phyloP scores from a whole-genome alignment of 192 early-diverging fungal genomes.

The Backusella luteola region DNA sequence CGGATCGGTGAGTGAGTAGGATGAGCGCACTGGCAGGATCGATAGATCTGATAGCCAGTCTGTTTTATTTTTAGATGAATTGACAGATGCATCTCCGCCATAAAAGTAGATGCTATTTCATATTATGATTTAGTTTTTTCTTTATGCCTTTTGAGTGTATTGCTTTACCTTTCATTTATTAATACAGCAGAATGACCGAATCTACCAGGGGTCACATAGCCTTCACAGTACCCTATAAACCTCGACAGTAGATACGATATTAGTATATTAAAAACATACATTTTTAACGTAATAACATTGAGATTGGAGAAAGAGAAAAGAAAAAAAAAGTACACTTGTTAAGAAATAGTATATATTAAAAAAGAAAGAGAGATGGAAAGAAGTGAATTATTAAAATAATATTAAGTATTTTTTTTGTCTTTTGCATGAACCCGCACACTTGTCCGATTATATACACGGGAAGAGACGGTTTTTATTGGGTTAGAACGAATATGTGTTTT shows the following conservation, averaged over 20 bases:
- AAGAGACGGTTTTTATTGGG: not conserved
- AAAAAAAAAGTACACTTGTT: not conserved
- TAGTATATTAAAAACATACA: conserved; percentile 4
- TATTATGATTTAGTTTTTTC: not conserved
- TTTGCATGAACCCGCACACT: conserved; percentile 3
- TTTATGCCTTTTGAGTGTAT: not conserved
- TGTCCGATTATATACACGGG: not conserved
- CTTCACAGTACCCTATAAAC: not conserved
- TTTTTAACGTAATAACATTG: conserved; percentile 1
- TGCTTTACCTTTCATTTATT: conserved; percentile 20
- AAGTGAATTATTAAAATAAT: not conserved
- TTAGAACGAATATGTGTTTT: not conserved
- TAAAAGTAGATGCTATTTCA: conserved; percentile 30
- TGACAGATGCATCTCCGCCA: conserved; percentile 29
- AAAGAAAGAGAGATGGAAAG: not conserved
- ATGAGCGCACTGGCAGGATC: conserved; percentile 14
- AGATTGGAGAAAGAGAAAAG: not conserved
- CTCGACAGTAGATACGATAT: conserved; percentile 1
- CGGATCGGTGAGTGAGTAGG: conserved; percentile 18
- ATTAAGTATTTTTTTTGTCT: not conserved
- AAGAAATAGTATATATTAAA: not conserved
- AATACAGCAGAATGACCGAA: conserved; percentile 27
- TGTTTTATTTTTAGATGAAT: conserved; percentile 15
- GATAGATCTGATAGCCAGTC: conserved; percentile 34
- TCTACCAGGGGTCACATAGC: conserved; percentile 19